These are phyloP conservation scores for Oryza meyeriana DNA, from an alignment of 176 grass and related monocot genomes.

Conservation along the genomic window DNA sequence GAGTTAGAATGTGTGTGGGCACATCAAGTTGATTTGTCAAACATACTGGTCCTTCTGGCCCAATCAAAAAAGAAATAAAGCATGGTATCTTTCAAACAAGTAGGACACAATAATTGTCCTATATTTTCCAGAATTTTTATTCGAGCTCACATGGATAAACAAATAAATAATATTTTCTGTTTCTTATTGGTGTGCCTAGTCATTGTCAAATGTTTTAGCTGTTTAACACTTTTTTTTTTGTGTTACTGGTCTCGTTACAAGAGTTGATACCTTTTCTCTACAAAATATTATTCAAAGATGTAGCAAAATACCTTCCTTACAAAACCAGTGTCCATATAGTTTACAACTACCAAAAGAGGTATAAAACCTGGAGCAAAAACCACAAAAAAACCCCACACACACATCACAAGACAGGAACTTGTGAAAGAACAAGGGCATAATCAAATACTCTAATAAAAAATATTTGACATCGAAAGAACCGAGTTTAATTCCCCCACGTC, in stretches of 20 bases:
- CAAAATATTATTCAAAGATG: no score
- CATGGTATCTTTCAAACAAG: slow-evolving; percentile 3
- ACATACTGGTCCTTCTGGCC: background rate
- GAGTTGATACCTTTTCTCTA: no score
- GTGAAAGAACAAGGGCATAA: slow-evolving; percentile 11
- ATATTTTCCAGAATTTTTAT: background rate
- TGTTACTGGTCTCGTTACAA: no score
- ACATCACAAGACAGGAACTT: background rate
- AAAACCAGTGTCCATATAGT: slow-evolving; percentile 26
- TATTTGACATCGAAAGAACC: no score
- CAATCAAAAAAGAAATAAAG: background rate
- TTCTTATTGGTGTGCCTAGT: no score
- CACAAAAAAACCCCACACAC: background rate
- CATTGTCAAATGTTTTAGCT: no score
- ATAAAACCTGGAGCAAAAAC: background rate
- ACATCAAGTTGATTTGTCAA: background rate
- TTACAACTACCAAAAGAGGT: background rate
- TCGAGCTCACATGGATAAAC: background rate
- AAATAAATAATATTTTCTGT: no score
- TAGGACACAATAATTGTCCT: slow-evolving; percentile 6
- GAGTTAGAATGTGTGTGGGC: background rate
- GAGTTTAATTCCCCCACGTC: no score
- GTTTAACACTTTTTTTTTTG: no score
- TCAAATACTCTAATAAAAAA: background rate
- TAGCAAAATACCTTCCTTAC: no score